Evolutionary conservation across 768 basidiomycete species (phyloP).

Genomic region (Naganishia antarctica): DNA sequence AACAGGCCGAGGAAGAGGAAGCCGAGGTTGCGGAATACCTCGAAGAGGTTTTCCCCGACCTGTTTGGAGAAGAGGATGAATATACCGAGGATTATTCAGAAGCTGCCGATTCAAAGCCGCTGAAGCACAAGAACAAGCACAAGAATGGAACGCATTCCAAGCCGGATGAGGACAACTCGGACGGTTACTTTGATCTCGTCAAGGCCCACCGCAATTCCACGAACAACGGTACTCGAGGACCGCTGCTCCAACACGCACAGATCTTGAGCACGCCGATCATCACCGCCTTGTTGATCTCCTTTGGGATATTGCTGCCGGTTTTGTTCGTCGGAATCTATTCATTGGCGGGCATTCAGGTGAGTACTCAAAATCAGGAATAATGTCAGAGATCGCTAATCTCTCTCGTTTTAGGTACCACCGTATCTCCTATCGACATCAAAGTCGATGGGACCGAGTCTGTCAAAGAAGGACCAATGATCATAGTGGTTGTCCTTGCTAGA

Average conservation of each 20-base stretch:
- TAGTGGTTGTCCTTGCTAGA: no score
- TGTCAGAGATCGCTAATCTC: not conserved
- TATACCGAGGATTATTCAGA: not conserved
- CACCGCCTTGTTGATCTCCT: constrained; percentile 39
- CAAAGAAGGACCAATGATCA: constrained; percentile 45
- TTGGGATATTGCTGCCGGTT: constrained; percentile 43
- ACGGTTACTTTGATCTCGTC: constrained; percentile 22
- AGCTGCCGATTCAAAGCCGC: not conserved
- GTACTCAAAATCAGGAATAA: not conserved
- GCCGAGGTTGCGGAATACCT: constrained; percentile 11
- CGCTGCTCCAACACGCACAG: constrained; percentile 39
- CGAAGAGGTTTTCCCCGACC: constrained; percentile 21
- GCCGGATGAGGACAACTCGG: constrained; percentile 9
- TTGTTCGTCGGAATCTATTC: constrained; percentile 37
- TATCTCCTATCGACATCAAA: constrained; percentile 46
- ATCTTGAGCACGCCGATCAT: constrained; percentile 45
- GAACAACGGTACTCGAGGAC: constrained; percentile 30
- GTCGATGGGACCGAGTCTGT: constrained; percentile 35
- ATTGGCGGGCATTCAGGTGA: constrained; percentile 44
- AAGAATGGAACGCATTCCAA: not conserved
- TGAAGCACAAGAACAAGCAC: not conserved
- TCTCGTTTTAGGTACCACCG: constrained; percentile 32
- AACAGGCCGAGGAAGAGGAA: constrained; percentile 6
- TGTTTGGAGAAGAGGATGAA: constrained; percentile 2
- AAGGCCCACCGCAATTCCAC: constrained; percentile 3